Evolutionary conservation across 352 stramenopile genomes (phyloP).

Genomic region (Phytophthora pini): DNA sequence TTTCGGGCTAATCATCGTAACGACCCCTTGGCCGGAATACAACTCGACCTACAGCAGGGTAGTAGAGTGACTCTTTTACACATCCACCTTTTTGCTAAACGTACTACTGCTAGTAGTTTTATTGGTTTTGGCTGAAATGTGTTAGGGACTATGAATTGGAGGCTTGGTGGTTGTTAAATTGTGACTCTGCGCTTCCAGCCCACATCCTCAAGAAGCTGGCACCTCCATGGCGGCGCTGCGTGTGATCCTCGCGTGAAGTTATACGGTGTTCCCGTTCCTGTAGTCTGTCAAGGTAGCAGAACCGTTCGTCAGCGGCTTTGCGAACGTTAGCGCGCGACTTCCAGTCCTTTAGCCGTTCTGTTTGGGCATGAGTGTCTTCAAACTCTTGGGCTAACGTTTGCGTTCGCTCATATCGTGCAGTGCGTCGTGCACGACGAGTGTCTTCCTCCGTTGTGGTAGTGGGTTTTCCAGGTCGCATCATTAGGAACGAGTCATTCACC

Average conservation of each 20-base stretch:
- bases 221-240: constrained; percentile 73
- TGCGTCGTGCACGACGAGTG: constrained; percentile 36
- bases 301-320: constrained; percentile 54
- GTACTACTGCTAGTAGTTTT: too few relatives aligned
- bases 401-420: constrained; percentile 53
- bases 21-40: too few relatives aligned
- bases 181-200: constrained; percentile 77
- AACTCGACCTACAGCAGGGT: too few relatives aligned
- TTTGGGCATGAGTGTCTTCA: constrained; percentile 33
- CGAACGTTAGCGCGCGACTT: constrained; percentile 57
- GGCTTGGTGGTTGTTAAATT: constrained; percentile 57
- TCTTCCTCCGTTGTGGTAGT: constrained; percentile 45
- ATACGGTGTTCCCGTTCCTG: constrained; percentile 67
- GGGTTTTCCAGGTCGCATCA: constrained; percentile 40
- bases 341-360: constrained; percentile 59
- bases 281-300: constrained; percentile 65
- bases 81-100: too few relatives aligned
- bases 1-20: constrained; percentile 20
- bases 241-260: constrained; percentile 57
- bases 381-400: constrained; percentile 46
- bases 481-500: constrained; percentile 41
- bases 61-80: too few relatives aligned
- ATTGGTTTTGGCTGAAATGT: too few relatives aligned
- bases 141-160: too few relatives aligned
- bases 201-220: constrained; percentile 80